phyloP scores from a whole-genome alignment of 1,284 basidiomycete genomes.

The Ustilago hordei region DNA sequence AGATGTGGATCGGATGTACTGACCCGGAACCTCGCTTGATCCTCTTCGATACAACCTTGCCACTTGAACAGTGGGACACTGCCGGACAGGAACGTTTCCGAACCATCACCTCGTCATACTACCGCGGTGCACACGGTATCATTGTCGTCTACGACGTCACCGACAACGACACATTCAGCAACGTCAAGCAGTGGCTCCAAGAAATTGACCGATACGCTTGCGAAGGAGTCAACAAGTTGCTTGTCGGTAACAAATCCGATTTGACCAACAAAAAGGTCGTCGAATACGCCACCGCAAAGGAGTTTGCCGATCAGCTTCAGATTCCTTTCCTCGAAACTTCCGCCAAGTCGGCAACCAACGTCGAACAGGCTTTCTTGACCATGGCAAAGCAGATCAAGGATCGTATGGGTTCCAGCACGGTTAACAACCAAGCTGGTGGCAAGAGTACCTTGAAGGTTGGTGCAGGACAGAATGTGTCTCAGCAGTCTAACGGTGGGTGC shows the following conservation, averaged over 20 bases:
- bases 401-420: slow-evolving; percentile 67
- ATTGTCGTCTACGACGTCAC: slow-evolving; percentile 99
- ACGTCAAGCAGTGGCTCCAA: slow-evolving; percentile 99
- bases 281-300: slow-evolving; percentile 96
- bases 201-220: slow-evolving; percentile 99
- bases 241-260: slow-evolving; percentile 98
- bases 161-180: slow-evolving; percentile 89
- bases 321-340: slow-evolving; percentile 72
- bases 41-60: background rate
- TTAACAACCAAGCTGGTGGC: slow-evolving; percentile 63
- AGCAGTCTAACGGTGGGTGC: slow-evolving; percentile 63
- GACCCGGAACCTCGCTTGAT: background rate
- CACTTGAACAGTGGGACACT: slow-evolving; percentile 70
- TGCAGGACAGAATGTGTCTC: slow-evolving; percentile 65
- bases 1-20: slow-evolving; percentile 3
- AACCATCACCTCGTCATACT: slow-evolving; percentile 91
- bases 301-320: slow-evolving; percentile 68
- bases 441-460: slow-evolving; percentile 69
- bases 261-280: slow-evolving; percentile 98
- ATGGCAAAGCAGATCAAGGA: slow-evolving; percentile 71
- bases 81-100: slow-evolving; percentile 72
- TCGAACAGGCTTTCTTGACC: slow-evolving; percentile 72
- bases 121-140: slow-evolving; percentile 92
- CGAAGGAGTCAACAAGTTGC: slow-evolving; percentile 97
- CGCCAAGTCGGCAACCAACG: slow-evolving; percentile 72